These are phyloP conservation scores for Xylaria sp. DNA, from an alignment of 2,329 filamentous ascomycete species.

Conservation along the genomic window DNA sequence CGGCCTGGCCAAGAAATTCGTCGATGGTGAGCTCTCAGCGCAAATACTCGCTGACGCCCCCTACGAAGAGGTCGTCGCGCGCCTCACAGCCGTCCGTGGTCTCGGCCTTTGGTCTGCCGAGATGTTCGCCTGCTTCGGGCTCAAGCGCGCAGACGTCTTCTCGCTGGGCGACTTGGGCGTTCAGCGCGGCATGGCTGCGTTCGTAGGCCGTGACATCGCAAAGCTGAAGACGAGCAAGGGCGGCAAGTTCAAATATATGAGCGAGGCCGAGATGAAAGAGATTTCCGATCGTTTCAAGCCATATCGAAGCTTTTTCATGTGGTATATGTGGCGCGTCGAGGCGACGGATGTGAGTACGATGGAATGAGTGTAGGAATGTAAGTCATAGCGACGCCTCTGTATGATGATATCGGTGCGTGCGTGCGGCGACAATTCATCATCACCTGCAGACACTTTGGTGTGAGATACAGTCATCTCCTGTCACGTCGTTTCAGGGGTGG, in stretches of 20 bases:
- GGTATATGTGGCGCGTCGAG: constrained; percentile 93
- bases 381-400: background rate
- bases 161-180: constrained; percentile 88
- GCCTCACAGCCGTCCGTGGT: constrained; percentile 78
- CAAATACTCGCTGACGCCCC: constrained; percentile 69
- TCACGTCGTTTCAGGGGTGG: constrained; percentile 3
- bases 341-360: constrained; percentile 67
- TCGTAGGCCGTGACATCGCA: constrained; percentile 73
- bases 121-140: constrained; percentile 96
- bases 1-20: constrained; percentile 79
- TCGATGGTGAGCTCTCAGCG: constrained; percentile 66
- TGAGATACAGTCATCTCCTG: constrained; percentile 2
- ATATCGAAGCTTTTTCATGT: constrained; percentile 92
- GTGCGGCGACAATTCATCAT: no score
- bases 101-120: constrained; percentile 88
- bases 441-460: constrained; percentile 1
- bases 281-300: constrained; percentile 74
- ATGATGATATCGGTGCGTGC: no score
- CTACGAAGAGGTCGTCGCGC: constrained; percentile 81
- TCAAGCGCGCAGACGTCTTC: constrained; percentile 93
- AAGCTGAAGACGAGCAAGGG: constrained; percentile 73
- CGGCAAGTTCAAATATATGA: constrained; percentile 98
- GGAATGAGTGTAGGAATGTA: constrained; percentile 33
- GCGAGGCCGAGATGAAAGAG: constrained; percentile 84
- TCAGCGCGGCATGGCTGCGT: constrained; percentile 88